These are phyloP conservation scores for Chrysopogon serrulatus DNA, from an alignment of 176 grass and related monocot genomes.

Conservation along the genomic window DNA sequence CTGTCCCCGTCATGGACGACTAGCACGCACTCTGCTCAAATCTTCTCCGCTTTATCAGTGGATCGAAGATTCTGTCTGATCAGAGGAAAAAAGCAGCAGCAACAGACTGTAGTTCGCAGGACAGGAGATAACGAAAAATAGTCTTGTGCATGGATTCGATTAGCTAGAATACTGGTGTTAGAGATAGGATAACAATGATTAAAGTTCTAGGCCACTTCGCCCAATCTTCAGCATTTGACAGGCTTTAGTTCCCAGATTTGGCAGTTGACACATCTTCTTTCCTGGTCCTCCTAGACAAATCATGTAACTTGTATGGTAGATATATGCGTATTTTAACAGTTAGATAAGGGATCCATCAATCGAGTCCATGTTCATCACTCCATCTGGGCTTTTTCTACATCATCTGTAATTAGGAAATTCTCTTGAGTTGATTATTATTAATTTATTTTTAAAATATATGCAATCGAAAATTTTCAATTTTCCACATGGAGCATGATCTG, in stretches of 20 bases:
- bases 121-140: slow-evolving; percentile 42
- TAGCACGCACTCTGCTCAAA: slow-evolving; percentile 35
- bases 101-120: slow-evolving; percentile 15
- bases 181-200: slow-evolving; percentile 44
- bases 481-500: not conserved
- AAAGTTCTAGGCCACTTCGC: slow-evolving; percentile 3
- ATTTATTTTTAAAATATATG: not conserved
- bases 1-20: slow-evolving; percentile 29
- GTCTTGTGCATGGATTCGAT: slow-evolving; percentile 25
- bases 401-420: not conserved
- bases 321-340: not conserved
- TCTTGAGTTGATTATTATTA: not conserved
- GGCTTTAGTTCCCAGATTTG: slow-evolving; percentile 12
- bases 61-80: slow-evolving; percentile 39
- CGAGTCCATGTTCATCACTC: not conserved
- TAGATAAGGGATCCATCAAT: not conserved
- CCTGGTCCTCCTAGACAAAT: not conserved
- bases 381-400: not conserved
- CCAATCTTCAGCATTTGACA: not conserved
- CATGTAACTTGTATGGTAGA: not conserved
- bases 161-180: slow-evolving; percentile 23
- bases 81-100: slow-evolving; percentile 7
- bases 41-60: slow-evolving; percentile 45
- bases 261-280: slow-evolving; percentile 14
- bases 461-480: not conserved